Evolutionary conservation across 2,329 filamentous ascomycete genomes (phyloP).

Genomic region (Fusarium torulosum): DNA sequence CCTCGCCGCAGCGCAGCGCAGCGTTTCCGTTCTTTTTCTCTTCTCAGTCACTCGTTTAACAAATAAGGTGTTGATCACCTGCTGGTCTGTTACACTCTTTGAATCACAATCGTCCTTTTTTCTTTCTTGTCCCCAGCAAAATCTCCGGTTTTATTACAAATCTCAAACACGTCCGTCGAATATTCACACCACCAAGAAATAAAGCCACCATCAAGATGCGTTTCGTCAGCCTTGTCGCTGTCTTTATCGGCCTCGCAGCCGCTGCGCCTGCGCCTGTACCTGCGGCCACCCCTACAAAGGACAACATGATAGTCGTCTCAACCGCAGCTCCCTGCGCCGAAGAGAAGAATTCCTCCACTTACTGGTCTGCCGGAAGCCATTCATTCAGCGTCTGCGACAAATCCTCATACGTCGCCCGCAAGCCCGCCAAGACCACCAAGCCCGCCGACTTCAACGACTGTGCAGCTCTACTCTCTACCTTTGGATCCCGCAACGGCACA

Average conservation of each 20-base stretch:
- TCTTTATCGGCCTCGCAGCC: slow-evolving; percentile 28
- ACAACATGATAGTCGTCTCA: slow-evolving; percentile 37
- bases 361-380: slow-evolving; percentile 45
- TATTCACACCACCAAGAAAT: neutral
- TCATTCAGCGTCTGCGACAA: slow-evolving; percentile 47
- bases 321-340: slow-evolving; percentile 24
- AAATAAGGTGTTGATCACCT: slow-evolving; percentile 37
- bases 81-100: slow-evolving; percentile 26
- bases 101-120: slow-evolving; percentile 21
- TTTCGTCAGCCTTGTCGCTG: slow-evolving; percentile 15
- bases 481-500: slow-evolving; percentile 49
- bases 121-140: neutral
- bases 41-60: slow-evolving; percentile 41
- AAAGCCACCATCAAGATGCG: slow-evolving; percentile 27
- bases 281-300: slow-evolving; percentile 6
- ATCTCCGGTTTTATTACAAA: neutral
- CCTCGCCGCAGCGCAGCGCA: slow-evolving; percentile 29
- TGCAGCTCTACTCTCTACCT: slow-evolving; percentile 50
- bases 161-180: neutral
- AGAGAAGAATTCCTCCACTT: slow-evolving; percentile 28
- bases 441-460: slow-evolving; percentile 51
- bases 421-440: slow-evolving; percentile 30
- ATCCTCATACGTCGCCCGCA: slow-evolving; percentile 38
- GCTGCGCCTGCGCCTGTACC: slow-evolving; percentile 32
- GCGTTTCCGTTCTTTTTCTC: neutral